A percentile compares a stretch with the other conserved stretches of the same genome.
These are phyloP conservation scores for Saturnispora serradocipensis DNA, from an alignment of 805 yeast genomes.

Conservation along the genomic window DNA sequence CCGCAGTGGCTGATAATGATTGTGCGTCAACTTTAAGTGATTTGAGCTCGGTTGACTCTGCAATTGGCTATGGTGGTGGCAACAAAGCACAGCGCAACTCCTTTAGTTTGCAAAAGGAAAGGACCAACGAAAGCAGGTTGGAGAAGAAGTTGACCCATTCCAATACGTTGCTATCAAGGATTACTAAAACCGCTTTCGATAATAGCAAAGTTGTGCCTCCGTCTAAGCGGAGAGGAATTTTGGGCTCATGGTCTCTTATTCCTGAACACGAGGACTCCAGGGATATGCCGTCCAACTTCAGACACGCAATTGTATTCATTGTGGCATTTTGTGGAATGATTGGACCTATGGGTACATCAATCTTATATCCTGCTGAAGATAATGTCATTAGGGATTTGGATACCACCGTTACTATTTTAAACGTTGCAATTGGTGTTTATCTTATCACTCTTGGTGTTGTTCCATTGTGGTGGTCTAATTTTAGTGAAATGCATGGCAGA, in stretches of 20 bases:
- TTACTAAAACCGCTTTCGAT: conserved; percentile 21
- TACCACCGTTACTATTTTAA: conserved; percentile 53
- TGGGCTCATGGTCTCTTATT: conserved; percentile 40
- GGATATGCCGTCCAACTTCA: conserved; percentile 42
- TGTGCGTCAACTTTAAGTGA: not conserved
- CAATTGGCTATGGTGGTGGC: not conserved
- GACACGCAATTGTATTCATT: conserved; percentile 47
- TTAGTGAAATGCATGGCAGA: conserved; percentile 69
- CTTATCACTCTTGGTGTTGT: conserved; percentile 64
- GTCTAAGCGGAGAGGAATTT: conserved; percentile 47
- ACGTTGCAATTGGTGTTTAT: conserved; percentile 74
- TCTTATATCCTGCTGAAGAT: conserved; percentile 68
- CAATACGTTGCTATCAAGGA: conserved; percentile 9
- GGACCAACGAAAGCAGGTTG: not conserved
- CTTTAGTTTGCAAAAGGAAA: not conserved
- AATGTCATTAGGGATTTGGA: conserved; percentile 45
- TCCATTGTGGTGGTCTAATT: conserved; percentile 85
- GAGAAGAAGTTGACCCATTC: conserved; percentile 7
- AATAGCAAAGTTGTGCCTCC: conserved; percentile 26
- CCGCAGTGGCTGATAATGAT: not conserved
- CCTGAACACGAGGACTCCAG: conserved; percentile 74
- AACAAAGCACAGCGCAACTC: not conserved
- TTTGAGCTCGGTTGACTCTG: not conserved
- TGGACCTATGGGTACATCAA: conserved; percentile 88
- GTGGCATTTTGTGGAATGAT: conserved; percentile 68